Evolutionary conservation across 2,329 filamentous ascomycete species (phyloP).

Genomic region (Didymella exigua): DNA sequence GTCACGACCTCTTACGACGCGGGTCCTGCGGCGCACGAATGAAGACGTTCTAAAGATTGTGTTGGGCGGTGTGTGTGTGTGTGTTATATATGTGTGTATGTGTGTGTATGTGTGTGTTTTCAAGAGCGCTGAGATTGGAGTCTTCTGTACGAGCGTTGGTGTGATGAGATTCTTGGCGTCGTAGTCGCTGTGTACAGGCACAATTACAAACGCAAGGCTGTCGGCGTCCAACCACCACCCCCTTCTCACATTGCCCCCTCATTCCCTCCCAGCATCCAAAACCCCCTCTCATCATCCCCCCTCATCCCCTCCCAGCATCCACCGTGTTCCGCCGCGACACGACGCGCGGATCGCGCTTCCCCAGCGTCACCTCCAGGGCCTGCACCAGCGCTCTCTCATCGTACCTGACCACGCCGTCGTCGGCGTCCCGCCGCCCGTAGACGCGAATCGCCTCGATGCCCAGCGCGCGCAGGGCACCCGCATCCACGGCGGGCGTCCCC

Average conservation of each 20-base stretch:
- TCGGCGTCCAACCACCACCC: too few relatives aligned
- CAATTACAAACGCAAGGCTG: too few relatives aligned
- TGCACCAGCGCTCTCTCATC: constrained; percentile 76
- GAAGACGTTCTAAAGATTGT: not conserved
- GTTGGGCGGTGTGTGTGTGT: too few relatives aligned
- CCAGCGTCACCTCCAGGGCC: constrained; percentile 78
- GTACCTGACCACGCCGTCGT: constrained; percentile 66
- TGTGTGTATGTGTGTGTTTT: too few relatives aligned
- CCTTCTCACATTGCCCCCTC: too few relatives aligned
- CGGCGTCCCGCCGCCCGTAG: constrained; percentile 70
- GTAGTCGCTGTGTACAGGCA: too few relatives aligned
- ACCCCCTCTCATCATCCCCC: too few relatives aligned
- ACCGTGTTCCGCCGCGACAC: constrained; percentile 65
- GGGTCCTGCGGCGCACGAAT: not conserved
- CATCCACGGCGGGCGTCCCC: constrained; percentile 73
- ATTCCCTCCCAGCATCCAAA: too few relatives aligned
- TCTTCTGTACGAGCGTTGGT: too few relatives aligned
- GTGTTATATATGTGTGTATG: too few relatives aligned
- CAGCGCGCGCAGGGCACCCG: constrained; percentile 63
- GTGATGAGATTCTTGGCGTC: too few relatives aligned
- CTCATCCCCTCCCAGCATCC: constrained; percentile 12
- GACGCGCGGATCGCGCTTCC: constrained; percentile 62
- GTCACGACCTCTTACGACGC: constrained; percentile 8
- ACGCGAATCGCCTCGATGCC: constrained; percentile 80
- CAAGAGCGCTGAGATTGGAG: too few relatives aligned